A percentile compares a stretch with the other conserved stretches of the same genome.
phyloP scores from a whole-genome alignment of 305 asterid species.

The Stenogyne calaminthoides region DNA sequence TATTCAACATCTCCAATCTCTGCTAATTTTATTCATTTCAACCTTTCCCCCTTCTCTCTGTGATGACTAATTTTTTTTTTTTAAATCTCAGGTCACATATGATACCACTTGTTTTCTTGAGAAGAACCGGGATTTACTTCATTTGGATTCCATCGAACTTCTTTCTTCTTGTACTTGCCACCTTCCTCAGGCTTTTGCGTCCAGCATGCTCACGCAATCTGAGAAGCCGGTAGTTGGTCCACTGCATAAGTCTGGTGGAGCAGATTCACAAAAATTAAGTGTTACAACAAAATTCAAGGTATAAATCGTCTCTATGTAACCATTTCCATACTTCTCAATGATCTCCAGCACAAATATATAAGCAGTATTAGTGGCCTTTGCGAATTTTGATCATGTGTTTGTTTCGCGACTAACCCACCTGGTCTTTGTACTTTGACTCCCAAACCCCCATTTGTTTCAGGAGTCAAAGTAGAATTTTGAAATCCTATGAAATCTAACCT shows the following conservation, averaged over 20 bases:
- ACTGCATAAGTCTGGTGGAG: constrained; percentile 93
- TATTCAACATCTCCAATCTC: not conserved
- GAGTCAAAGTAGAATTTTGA: not conserved
- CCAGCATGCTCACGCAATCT: constrained; percentile 81
- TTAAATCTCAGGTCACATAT: constrained; percentile 73
- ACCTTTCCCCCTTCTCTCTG: not conserved
- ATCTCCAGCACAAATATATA: not conserved
- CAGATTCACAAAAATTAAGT: constrained; percentile 95
- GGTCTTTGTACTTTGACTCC: no score
- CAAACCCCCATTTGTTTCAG: no score
- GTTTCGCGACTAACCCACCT: no score
- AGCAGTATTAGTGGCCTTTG: constrained; percentile 2
- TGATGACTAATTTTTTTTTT: constrained; percentile 16
- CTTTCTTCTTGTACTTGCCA: constrained; percentile 84
- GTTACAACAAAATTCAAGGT: constrained; percentile 93
- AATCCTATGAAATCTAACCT: not conserved
- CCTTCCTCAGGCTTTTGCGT: constrained; percentile 95
- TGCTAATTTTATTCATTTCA: constrained; percentile 7
- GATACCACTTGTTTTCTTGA: constrained; percentile 94
- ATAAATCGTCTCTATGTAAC: not conserved
- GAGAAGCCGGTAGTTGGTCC: constrained; percentile 93
- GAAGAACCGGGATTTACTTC: constrained; percentile 96
- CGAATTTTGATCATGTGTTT: not conserved
- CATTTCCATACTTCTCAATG: not conserved
- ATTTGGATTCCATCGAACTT: constrained; percentile 91